Percentiles rank a stretch among this genome's conserved stretches.
phyloP scores from a whole-genome alignment of 2,329 filamentous ascomycete species.

The Teratosphaeria nubilosa region DNA sequence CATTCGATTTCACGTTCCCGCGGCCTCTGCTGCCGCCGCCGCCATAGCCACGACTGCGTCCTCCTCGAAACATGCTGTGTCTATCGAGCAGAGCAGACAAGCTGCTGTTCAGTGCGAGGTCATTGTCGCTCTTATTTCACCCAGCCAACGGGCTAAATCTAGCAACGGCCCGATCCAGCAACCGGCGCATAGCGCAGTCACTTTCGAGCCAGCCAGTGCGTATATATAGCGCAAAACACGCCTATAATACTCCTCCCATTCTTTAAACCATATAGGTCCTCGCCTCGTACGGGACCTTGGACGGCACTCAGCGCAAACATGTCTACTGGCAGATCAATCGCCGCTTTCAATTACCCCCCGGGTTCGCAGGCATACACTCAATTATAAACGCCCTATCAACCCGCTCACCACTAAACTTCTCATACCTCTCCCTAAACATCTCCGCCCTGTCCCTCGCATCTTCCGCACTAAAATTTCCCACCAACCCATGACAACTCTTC shows the following conservation, averaged over 20 bases:
- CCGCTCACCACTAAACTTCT: too few relatives aligned
- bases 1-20: neutral
- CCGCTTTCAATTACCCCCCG: too few relatives aligned
- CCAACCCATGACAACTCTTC: neutral
- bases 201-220: too few relatives aligned
- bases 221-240: too few relatives aligned
- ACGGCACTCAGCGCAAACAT: too few relatives aligned
- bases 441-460: neutral
- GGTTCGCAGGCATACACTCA: neutral
- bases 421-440: neutral
- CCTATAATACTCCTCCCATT: too few relatives aligned
- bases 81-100: neutral
- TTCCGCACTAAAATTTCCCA: neutral
- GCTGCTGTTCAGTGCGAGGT: neutral
- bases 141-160: neutral
- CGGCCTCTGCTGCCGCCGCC: neutral
- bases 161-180: neutral
- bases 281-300: too few relatives aligned
- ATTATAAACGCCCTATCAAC: neutral
- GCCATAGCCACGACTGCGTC: neutral
- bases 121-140: neutral
- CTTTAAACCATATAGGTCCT: too few relatives aligned
- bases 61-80: slow-evolving; percentile 1
- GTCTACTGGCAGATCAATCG: too few relatives aligned
- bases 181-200: too few relatives aligned